Conservation (phyloP, 1,284 basidiomycete genomes). For the Melanopsichium pennsylvanicum region DNA sequence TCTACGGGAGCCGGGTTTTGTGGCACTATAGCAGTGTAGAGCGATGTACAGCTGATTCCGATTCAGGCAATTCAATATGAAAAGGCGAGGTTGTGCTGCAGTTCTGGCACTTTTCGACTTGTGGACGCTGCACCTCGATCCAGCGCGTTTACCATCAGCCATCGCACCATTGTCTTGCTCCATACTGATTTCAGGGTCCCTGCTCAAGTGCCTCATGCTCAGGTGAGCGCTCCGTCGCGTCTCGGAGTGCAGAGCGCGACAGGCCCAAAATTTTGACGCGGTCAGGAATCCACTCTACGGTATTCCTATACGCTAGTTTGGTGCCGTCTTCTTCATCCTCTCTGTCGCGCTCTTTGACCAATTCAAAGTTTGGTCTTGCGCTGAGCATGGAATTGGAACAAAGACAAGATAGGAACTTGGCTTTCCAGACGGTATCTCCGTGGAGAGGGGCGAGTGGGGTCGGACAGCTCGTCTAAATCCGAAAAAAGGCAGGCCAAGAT, state of each 20-base stretch:
- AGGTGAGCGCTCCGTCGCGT: conserved; percentile 3
- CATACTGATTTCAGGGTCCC: background rate
- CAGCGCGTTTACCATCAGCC: too few relatives aligned
- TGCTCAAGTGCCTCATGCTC: conserved; percentile 2
- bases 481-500: background rate
- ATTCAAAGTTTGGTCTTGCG: too few relatives aligned
- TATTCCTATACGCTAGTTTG: too few relatives aligned
- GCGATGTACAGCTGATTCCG: conserved; percentile 15
- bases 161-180: conserved; percentile 2
- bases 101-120: conserved; percentile 14
- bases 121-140: background rate
- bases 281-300: too few relatives aligned
- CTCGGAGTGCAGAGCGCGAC: conserved; percentile 4
- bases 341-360: too few relatives aligned
- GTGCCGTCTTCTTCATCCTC: too few relatives aligned
- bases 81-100: background rate
- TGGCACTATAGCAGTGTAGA: conserved; percentile 7
- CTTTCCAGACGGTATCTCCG: too few relatives aligned
- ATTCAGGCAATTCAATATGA: background rate
- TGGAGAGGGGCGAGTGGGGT: conserved; percentile 1
- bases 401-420: too few relatives aligned
- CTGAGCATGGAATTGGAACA: too few relatives aligned
- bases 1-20: background rate
- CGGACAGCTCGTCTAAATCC: background rate
- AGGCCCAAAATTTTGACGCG: background rate